Evolutionary conservation across 768 basidiomycete genomes (phyloP).

Genomic region (Calvatia gigantea): DNA sequence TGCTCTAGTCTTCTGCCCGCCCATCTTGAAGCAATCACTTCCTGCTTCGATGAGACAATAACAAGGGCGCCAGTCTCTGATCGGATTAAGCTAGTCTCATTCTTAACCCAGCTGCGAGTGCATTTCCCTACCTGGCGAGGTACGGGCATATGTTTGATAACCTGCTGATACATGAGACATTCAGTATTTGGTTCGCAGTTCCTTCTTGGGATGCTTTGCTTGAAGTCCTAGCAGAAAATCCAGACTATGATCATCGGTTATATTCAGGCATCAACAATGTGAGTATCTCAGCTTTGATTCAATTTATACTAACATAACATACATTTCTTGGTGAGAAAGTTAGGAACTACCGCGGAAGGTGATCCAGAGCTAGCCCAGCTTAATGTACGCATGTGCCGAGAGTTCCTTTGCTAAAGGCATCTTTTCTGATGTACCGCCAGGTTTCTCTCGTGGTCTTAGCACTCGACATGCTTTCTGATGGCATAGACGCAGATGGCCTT

Average conservation of each 20-base stretch:
- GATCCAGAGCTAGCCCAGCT: constrained; percentile 49
- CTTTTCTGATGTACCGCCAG: constrained; percentile 28
- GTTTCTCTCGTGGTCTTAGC: constrained; percentile 53
- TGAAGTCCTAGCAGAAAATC: constrained; percentile 42
- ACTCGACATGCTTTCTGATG: constrained; percentile 65
- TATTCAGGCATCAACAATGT: constrained; percentile 25
- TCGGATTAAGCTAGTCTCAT: constrained; percentile 53
- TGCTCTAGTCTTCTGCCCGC: constrained; percentile 58
- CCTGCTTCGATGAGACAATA: constrained; percentile 66
- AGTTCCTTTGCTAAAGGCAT: neutral
- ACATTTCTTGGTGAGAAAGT: neutral
- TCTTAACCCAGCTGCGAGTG: constrained; percentile 64
- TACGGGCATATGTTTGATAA: constrained; percentile 20
- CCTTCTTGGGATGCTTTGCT: constrained; percentile 62
- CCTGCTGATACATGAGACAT: neutral
- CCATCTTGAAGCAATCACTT: constrained; percentile 61
- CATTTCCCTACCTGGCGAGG: constrained; percentile 69
- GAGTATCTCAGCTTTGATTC: constrained; percentile 34
- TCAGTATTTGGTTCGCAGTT: constrained; percentile 33
- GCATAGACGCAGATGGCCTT: constrained; percentile 47
- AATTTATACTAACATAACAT: neutral
- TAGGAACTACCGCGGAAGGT: neutral
- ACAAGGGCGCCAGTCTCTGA: constrained; percentile 52
- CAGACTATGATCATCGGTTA: constrained; percentile 44
- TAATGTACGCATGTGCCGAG: constrained; percentile 34